Conservation (phyloP, 495 filamentous ascomycete genomes). For the Penicillium riverlandense region DNA sequence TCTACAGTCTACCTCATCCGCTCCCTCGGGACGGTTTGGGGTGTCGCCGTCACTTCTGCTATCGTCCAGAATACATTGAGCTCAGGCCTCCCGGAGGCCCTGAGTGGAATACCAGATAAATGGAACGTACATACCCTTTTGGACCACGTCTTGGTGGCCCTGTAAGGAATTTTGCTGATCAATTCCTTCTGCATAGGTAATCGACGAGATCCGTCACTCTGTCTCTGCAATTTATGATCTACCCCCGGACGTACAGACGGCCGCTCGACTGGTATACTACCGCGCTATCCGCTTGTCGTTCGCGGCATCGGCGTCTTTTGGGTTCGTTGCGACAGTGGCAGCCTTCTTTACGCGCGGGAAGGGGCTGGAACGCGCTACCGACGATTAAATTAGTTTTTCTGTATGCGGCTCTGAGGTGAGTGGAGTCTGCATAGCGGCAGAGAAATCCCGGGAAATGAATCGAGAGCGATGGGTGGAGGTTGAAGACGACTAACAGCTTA, state of each 20-base stretch:
- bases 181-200: constrained; percentile 32
- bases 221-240: constrained; percentile 46
- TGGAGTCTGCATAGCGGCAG: too few species aligned
- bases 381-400: background rate
- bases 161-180: constrained; percentile 11
- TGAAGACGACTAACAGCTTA: background rate
- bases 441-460: too few species aligned
- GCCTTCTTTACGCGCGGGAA: constrained; percentile 44
- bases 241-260: constrained; percentile 51
- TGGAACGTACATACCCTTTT: constrained; percentile 51
- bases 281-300: constrained; percentile 50
- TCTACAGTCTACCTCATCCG: constrained; percentile 59
- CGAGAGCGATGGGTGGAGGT: too few species aligned
- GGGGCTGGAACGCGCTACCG: constrained; percentile 24
- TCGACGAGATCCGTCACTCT: constrained; percentile 56
- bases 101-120: constrained; percentile 58
- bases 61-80: constrained; percentile 59
- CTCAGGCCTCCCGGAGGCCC: constrained; percentile 45
- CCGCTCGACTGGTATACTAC: constrained; percentile 53
- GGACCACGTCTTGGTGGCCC: background rate
- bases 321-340: constrained; percentile 40
- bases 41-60: constrained; percentile 54
- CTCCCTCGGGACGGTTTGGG: constrained; percentile 57
- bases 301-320: constrained; percentile 44
- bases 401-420: background rate